These are phyloP conservation scores for Agarophyton chilense DNA, from an alignment of 23 red algal species.

Conservation along the genomic window DNA sequence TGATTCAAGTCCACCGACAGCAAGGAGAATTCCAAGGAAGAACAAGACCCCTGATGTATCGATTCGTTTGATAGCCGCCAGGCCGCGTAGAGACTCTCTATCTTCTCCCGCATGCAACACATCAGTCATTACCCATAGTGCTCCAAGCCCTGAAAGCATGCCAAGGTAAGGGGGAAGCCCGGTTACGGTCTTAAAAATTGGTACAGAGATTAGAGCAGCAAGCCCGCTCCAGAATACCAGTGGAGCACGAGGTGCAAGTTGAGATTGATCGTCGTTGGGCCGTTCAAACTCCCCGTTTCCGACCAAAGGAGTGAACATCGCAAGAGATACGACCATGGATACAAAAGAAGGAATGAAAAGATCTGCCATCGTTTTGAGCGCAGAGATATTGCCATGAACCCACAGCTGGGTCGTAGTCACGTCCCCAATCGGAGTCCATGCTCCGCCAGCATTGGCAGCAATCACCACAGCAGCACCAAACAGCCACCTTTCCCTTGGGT, in stretches of 20 bases:
- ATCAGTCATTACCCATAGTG: slow-evolving; percentile 96
- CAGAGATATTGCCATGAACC: slow-evolving; percentile 95
- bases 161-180: slow-evolving; percentile 96
- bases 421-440: slow-evolving; percentile 96
- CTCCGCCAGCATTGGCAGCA: slow-evolving; percentile 97
- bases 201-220: slow-evolving; percentile 86
- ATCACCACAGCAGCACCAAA: slow-evolving; percentile 93
- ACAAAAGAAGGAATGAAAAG: slow-evolving; percentile 91
- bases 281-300: slow-evolving; percentile 57
- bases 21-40: slow-evolving; percentile 97
- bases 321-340: slow-evolving; percentile 69
- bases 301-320: slow-evolving; percentile 75
- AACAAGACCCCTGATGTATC: slow-evolving; percentile 89
- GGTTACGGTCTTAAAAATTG: slow-evolving; percentile 91
- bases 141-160: slow-evolving; percentile 93
- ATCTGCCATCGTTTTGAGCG: slow-evolving; percentile 73
- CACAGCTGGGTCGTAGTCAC: slow-evolving; percentile 99
- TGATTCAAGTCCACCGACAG: slow-evolving; percentile 87
- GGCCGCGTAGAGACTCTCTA: slow-evolving; percentile 74
- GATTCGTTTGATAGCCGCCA: slow-evolving; percentile 77
- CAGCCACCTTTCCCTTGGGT: slow-evolving; percentile 77
- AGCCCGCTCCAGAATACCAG: slow-evolving; percentile 90
- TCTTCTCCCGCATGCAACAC: slow-evolving; percentile 84
- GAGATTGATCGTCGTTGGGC: slow-evolving; percentile 14
- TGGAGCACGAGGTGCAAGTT: slow-evolving; percentile 72